These are phyloP conservation scores for Tarenaya hassleriana DNA, from an alignment of 345 rosid species.

Conservation along the genomic window DNA sequence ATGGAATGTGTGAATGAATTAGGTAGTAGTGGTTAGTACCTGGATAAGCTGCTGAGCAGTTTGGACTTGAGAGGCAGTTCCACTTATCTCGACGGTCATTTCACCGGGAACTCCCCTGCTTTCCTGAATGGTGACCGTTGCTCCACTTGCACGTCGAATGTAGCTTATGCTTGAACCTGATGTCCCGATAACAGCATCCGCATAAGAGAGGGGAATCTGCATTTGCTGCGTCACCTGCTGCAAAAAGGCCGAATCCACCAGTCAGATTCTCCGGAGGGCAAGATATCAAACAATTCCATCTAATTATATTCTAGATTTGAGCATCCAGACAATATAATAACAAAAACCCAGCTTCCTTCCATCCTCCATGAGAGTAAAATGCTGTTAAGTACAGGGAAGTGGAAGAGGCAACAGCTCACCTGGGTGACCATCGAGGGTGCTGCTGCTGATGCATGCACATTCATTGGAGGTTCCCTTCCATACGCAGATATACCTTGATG, in stretches of 20 bases:
- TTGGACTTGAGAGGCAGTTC: constrained; percentile 92
- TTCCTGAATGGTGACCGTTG: constrained; percentile 95
- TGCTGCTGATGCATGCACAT: constrained; percentile 59
- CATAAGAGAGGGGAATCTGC: constrained; percentile 89
- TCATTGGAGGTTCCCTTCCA: constrained; percentile 85
- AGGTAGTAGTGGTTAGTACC: too few species aligned
- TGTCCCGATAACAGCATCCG: constrained; percentile 94
- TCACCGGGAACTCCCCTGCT: constrained; percentile 93
- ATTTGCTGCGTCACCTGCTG: constrained; percentile 81
- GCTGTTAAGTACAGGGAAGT: neutral
- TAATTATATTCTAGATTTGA: too few species aligned
- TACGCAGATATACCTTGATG: constrained; percentile 96
- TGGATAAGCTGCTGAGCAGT: constrained; percentile 92
- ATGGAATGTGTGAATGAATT: too few species aligned
- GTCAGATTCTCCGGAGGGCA: too few species aligned
- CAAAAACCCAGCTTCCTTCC: neutral
- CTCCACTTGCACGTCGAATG: constrained; percentile 94
- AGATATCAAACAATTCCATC: too few species aligned
- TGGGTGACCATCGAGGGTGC: constrained; percentile 90
- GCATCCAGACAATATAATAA: too few species aligned
- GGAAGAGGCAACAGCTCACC: constrained; percentile 33
- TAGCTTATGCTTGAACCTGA: constrained; percentile 95
- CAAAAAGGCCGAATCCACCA: constrained; percentile 25
- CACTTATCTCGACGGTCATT: constrained; percentile 99
- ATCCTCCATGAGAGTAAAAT: too few species aligned